These are phyloP conservation scores for Apiospora koreana DNA, from an alignment of 2,329 filamentous ascomycete species.

Conservation along the genomic window DNA sequence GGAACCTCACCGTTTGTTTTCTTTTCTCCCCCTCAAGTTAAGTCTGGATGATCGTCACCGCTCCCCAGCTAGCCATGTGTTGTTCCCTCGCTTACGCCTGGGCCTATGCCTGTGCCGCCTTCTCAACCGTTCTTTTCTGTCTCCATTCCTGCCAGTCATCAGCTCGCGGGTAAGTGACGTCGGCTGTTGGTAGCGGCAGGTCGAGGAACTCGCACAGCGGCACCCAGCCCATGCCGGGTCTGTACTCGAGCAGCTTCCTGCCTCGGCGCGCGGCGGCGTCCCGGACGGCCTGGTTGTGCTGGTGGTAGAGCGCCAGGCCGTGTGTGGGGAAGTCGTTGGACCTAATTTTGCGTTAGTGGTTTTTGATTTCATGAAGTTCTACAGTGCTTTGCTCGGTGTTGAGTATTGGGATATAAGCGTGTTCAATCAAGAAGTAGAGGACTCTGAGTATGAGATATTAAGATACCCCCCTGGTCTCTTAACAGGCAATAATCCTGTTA, in stretches of 20 bases:
- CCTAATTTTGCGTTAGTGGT: slow-evolving; percentile 15
- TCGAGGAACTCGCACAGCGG: slow-evolving; percentile 31
- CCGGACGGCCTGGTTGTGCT: slow-evolving; percentile 28
- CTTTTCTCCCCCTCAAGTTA: background rate
- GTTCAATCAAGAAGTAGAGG: background rate
- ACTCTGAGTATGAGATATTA: too few species aligned
- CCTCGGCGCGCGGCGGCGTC: slow-evolving; percentile 13
- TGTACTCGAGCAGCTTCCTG: slow-evolving; percentile 28
- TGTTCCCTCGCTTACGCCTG: background rate
- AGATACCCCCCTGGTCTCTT: too few species aligned
- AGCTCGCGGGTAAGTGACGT: slow-evolving; percentile 27
- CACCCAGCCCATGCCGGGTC: slow-evolving; percentile 28
- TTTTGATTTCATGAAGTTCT: background rate
- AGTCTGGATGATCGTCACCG: background rate
- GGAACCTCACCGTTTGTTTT: background rate
- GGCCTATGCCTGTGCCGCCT: background rate
- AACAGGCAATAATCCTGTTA: too few species aligned
- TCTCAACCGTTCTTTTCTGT: slow-evolving; percentile 17
- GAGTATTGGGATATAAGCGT: too few species aligned
- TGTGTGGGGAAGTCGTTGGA: slow-evolving; percentile 27
- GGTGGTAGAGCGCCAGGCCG: slow-evolving; percentile 24
- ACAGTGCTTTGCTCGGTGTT: too few species aligned
- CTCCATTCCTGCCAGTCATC: slow-evolving; percentile 34
- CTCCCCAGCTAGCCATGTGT: background rate
- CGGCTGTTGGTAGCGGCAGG: slow-evolving; percentile 19